A percentile compares a stretch with the other conserved stretches of the same genome.
These are phyloP conservation scores for Colletotrichum kahawae DNA, from an alignment of 2,329 filamentous ascomycete species.

Conservation along the genomic window DNA sequence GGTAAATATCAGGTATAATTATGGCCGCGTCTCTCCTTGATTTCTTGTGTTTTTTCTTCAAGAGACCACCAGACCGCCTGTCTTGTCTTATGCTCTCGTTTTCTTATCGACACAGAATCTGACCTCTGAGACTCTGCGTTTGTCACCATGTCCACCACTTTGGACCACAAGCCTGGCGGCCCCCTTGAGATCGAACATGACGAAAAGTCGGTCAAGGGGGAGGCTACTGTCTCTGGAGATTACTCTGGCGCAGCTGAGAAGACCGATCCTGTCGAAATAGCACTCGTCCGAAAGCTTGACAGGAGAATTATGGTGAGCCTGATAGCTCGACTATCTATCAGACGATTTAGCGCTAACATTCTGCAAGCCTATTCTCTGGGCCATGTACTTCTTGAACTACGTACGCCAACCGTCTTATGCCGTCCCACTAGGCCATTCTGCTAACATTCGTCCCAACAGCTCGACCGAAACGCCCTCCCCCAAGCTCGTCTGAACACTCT, in stretches of 20 bases:
- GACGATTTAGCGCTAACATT: neutral
- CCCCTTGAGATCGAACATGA: conserved; percentile 5
- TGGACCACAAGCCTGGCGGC: neutral
- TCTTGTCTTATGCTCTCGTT: neutral
- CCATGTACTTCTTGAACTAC: conserved; percentile 28
- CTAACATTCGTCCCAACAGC: neutral
- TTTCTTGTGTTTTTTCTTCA: neutral
- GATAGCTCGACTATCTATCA: neutral
- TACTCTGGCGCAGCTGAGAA: conserved; percentile 29
- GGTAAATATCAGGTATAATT: neutral
- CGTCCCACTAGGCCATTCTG: neutral
- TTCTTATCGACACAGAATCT: neutral
- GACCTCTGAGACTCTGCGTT: neutral
- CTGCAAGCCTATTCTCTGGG: conserved; percentile 25
- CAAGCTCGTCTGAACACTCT: conserved; percentile 26
- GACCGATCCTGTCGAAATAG: conserved; percentile 27
- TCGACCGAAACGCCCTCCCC: conserved; percentile 26
- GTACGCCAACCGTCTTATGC: neutral
- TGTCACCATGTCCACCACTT: neutral
- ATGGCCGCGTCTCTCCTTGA: neutral
- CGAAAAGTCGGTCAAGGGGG: conserved; percentile 5
- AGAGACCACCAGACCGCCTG: neutral
- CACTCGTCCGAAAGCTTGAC: conserved; percentile 28
- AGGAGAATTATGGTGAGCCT: conserved; percentile 27
- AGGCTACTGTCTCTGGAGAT: neutral